Conservation (phyloP, 306 rosid species). For the Hylodesmum podocarpum region DNA sequence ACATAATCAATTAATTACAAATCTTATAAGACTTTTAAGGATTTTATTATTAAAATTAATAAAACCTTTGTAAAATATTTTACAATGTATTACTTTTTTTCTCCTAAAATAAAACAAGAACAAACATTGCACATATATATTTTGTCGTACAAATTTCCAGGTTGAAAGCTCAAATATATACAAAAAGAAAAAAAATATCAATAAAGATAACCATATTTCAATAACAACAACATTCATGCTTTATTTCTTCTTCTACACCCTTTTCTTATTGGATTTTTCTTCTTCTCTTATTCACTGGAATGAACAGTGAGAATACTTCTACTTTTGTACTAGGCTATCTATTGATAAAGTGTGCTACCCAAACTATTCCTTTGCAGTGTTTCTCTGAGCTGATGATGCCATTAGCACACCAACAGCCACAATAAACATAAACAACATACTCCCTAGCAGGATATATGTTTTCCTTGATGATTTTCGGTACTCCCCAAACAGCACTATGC, state of each 20-base stretch:
- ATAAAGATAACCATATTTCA: not conserved
- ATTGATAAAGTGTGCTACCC: not conserved
- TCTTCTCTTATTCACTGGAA: not conserved
- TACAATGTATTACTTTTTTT: no score
- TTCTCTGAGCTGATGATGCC: conserved; percentile 81
- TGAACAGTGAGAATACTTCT: conserved; percentile 2
- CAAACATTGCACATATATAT: not conserved
- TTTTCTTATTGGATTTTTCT: not conserved
- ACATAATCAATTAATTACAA: no score
- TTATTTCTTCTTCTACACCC: not conserved
- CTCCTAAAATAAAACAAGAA: not conserved
- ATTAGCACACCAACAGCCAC: conserved; percentile 77
- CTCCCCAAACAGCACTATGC: conserved; percentile 75
- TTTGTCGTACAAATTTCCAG: not conserved
- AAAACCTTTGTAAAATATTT: no score
- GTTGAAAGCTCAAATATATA: not conserved
- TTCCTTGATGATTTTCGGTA: conserved; percentile 76
- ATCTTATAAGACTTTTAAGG: no score
- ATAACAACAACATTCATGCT: not conserved
- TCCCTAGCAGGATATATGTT: conserved; percentile 57
- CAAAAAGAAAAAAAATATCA: not conserved
- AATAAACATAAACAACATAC: conserved; percentile 84
- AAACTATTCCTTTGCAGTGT: not conserved
- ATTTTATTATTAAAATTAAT: no score
- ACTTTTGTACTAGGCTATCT: not conserved